Conservation (phyloP, 176 grass and related monocot species). For the Aegilops bicornis region DNA sequence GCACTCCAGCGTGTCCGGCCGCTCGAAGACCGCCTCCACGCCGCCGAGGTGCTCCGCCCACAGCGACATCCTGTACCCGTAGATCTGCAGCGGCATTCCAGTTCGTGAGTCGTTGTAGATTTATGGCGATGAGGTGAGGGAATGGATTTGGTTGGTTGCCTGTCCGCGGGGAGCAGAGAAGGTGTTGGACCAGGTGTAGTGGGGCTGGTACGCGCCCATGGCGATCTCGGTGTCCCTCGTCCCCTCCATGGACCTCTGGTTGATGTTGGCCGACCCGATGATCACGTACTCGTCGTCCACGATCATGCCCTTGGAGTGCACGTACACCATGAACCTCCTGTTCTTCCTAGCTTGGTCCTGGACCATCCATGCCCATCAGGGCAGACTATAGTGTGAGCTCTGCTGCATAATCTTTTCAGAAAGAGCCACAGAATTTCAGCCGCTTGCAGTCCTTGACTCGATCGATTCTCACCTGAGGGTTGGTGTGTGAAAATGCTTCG, state of each 20-base stretch:
- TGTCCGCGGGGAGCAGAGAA: constrained; percentile 75
- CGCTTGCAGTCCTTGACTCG: not conserved
- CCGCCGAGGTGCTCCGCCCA: constrained; percentile 88
- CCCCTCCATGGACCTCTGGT: constrained; percentile 90
- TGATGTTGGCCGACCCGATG: constrained; percentile 92
- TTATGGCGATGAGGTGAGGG: not conserved
- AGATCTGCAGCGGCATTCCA: constrained; percentile 45
- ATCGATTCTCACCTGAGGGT: constrained; percentile 40
- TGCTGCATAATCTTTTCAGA: not conserved
- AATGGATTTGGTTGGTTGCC: constrained; percentile 7
- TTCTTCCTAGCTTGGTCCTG: constrained; percentile 75
- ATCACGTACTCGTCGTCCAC: constrained; percentile 97
- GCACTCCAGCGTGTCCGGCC: constrained; percentile 81
- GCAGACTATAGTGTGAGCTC: not conserved
- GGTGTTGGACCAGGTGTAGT: constrained; percentile 73
- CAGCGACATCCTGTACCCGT: constrained; percentile 86
- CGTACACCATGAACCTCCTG: constrained; percentile 93
- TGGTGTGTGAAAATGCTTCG: constrained; percentile 28
- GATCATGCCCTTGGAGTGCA: constrained; percentile 95
- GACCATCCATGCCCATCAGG: not conserved
- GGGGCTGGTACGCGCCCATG: constrained; percentile 85
- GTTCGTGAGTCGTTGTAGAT: not conserved
- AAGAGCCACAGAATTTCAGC: not conserved
- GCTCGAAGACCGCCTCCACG: constrained; percentile 53
- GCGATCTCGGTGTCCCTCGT: constrained; percentile 96